Evolutionary conservation across 163 green algal genomes (phyloP).

Genomic region (Volvox carteri): DNA sequence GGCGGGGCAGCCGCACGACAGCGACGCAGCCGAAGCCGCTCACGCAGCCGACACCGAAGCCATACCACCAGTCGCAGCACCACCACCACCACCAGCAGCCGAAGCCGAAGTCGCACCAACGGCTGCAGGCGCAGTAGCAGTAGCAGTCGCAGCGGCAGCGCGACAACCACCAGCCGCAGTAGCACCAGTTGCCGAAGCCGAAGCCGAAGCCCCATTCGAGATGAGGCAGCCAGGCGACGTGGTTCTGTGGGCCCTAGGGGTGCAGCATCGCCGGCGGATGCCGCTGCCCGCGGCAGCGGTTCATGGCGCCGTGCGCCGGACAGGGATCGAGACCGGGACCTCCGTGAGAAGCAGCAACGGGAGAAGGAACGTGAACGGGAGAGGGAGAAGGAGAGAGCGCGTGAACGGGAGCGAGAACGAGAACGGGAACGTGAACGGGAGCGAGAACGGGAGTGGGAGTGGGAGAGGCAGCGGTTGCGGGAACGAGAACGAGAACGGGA

Average conservation of each 20-base stretch:
- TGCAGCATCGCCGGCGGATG: background rate
- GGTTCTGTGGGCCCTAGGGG: no score
- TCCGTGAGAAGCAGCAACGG: background rate
- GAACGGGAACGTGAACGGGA: background rate
- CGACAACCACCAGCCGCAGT: background rate
- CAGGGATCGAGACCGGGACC: background rate
- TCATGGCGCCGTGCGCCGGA: background rate
- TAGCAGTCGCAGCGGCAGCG: background rate
- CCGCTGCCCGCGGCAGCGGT: background rate
- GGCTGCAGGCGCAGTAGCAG: background rate
- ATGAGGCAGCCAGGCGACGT: background rate
- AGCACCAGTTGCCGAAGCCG: background rate
- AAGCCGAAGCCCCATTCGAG: background rate
- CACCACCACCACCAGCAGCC: background rate
- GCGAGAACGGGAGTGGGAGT: background rate
- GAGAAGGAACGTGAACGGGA: background rate
- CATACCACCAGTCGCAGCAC: background rate
- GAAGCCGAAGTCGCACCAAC: background rate
- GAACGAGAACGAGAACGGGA: background rate
- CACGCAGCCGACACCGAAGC: background rate
- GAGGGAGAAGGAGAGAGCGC: no score
- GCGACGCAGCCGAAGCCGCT: background rate
- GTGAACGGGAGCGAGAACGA: background rate
- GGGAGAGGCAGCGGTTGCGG: background rate
- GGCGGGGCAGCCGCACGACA: background rate